These are phyloP conservation scores for Cladosporium sp. DNA, from an alignment of 2,329 filamentous ascomycete species.

Conservation along the genomic window DNA sequence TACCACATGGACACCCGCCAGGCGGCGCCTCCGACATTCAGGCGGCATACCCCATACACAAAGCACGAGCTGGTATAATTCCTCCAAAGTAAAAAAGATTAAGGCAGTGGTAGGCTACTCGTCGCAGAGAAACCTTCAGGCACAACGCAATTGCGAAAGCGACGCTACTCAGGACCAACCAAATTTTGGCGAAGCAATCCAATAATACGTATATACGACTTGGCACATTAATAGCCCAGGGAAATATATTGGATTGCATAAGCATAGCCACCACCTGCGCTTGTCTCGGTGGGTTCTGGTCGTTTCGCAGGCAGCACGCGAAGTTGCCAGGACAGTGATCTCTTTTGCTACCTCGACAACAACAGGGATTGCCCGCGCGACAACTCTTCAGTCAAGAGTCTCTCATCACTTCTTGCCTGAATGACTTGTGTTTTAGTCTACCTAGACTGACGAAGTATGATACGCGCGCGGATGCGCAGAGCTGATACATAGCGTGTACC, in stretches of 20 bases:
- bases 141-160: background rate
- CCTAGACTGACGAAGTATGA: background rate
- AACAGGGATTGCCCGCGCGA: background rate
- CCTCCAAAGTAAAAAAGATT: background rate
- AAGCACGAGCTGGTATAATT: background rate
- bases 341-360: constrained; percentile 2
- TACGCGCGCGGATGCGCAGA: background rate
- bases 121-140: background rate
- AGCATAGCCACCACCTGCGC: background rate
- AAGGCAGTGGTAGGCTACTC: background rate
- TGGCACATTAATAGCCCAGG: background rate
- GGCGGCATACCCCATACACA: background rate
- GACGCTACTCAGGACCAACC: background rate
- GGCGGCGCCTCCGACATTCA: constrained; percentile 1
- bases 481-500: background rate
- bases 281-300: background rate
- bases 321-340: background rate
- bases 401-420: background rate
- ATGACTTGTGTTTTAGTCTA: background rate
- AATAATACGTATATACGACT: background rate
- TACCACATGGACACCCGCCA: constrained; percentile 1
- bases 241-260: background rate
- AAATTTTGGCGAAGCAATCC: background rate
- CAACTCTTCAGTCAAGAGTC: background rate
- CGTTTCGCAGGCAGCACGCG: background rate